Evolutionary conservation across 805 yeast species (phyloP), one percentile per base, ranked within the genome.

Genomic region (Peterozyma toletana): DNA sequence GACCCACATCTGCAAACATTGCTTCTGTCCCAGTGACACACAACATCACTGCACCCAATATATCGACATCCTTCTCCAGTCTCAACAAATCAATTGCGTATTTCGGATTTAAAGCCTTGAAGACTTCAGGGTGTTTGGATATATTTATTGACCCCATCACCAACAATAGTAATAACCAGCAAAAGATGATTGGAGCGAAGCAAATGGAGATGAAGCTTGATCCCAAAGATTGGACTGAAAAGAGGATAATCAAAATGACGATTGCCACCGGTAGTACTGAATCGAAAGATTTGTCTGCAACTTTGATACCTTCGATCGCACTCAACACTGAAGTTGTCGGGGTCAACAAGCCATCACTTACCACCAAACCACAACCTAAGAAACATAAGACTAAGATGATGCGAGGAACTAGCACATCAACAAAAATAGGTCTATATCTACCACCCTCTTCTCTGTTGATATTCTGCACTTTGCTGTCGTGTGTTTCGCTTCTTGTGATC

Each of bases 1-100:
- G 80, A 3, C 82, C 78, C 41, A 77, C 64, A 56, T 78, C 83
- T 2, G 83, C 80, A 60, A 78, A 79, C 78, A 78, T 72, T 6
- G 83, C 82, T 49, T 78, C 84, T 3, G 75, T 64, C 30, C 84
- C 84, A 0, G 85, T 77, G 21, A 78, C 58, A 1, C 78, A 63
- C 37, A 78, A 68, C 73, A 78, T 69, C 3, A 75, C 73, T 3
- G 75, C 71, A 10, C 75, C 68, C 30, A 78, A 60, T 2, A 66
- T 60, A 52, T 70, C 76, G 29, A 72, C 59, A 16, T 66, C 68
- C 3, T 68, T 64, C 14, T 54, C 46, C 10, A 54, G 49, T 39
- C 54, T 60, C 47, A 78, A 57, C 34, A 67, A 66, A n/a, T 62
- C 50, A 40, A 75, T 63, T 1, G 82, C 83, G 50, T 71, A 70